Evolutionary conservation across 2,329 filamentous ascomycete genomes (phyloP), one percentile per base, ranked within the genome.

Genomic region (Phialemonium atrogriseum): DNA sequence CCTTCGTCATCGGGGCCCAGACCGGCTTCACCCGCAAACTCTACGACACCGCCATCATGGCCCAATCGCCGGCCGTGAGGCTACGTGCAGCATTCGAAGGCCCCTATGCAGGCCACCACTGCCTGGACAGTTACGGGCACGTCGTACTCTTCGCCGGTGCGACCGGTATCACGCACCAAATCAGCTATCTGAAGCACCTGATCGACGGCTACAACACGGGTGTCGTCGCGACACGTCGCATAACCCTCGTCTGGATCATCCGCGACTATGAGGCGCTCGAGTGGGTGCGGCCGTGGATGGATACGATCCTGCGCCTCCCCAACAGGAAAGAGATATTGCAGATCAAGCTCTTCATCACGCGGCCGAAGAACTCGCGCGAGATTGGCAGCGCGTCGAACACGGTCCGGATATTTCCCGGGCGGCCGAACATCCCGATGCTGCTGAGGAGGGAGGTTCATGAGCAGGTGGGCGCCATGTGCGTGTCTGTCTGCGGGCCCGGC

Each of bases 141-240:
- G 78, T 80, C 26, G 74, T 98, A 41, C 79, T 98, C 35, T 87
- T 95, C 51, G 88, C 89, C 10, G 88, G 87, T 35, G 85, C 89
- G 35, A 87, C 91, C 5, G 91, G 91, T 40, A 96, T 98, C 59
- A 94, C 89, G 1, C 89, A 96, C 55, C 87, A 94, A 54, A 75
- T 96, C 18, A 84, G 87, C 20, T 94, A 93, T 55, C 72, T 95
- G 7, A 80, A 78, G 34, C 80, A 91, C 31, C 65, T 89, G 5
- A 70, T 89, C 36, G 62, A 77, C 33, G 81, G 81, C 4, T 81
- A 73, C 55, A 74, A 76, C 33, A 64, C 74, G 1, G 74, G 77
- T 37, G 87, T 78, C 1, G 77, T 87, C 22, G 87, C 89, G 5
- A 86, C 85, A 4, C 80, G 87, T 31, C 77, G 80, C 24, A 62